A percentile compares a stretch with the other conserved stretches of the same genome.
These are phyloP conservation scores for Populus alba DNA, from an alignment of 345 rosid genomes.

Conservation along the genomic window DNA sequence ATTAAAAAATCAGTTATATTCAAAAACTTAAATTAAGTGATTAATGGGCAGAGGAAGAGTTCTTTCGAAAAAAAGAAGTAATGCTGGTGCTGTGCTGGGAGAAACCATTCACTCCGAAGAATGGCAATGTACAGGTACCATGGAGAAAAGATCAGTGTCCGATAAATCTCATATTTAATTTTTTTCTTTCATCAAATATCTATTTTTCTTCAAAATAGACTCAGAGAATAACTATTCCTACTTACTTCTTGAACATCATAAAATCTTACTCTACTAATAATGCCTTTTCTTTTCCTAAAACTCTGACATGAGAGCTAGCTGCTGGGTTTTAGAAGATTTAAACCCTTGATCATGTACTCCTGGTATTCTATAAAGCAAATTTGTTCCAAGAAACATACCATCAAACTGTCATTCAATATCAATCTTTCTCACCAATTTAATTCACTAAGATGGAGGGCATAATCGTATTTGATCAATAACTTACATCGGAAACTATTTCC, in stretches of 20 bases:
- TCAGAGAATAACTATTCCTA: no score
- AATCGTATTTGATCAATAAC: no score
- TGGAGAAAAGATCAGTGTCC: constrained; percentile 15
- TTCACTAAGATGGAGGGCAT: no score
- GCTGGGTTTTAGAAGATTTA: constrained; percentile 4
- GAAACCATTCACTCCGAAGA: constrained; percentile 8
- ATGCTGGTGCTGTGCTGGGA: not conserved
- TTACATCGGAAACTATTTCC: no score
- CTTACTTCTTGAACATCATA: no score
- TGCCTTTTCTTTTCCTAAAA: no score
- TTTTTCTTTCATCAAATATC: no score
- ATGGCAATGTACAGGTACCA: constrained; percentile 22
- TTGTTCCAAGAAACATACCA: not conserved
- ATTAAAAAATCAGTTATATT: no score
- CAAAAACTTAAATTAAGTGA: no score
- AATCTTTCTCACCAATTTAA: no score
- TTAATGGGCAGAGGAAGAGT: not conserved
- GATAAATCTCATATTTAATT: constrained; percentile 23
- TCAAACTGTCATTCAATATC: not conserved
- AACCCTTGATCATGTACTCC: not conserved
- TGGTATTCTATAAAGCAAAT: not conserved
- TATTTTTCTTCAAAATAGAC: no score
- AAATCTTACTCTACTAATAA: not conserved
- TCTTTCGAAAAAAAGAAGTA: not conserved
- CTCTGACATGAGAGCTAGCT: not conserved